Evolutionary conservation across 192 early-diverging fungal species (phyloP), one percentile per base, ranked within the genome.

Genomic region (Helicostylum pulchrum): DNA sequence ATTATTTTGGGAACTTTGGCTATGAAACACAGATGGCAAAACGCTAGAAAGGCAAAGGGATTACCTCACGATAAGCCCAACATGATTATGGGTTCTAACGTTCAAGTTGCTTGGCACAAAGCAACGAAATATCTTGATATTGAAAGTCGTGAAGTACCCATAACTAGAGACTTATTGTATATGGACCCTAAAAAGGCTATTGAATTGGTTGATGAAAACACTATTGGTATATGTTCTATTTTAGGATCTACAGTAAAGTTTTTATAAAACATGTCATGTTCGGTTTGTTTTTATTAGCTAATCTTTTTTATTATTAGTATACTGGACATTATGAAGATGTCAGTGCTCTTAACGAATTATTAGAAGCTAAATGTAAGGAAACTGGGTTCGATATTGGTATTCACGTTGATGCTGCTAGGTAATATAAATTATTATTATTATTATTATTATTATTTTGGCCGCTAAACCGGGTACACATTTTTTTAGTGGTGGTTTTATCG

Each of bases 241-340:
- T 76, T 93, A 52, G 92, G 91, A 32, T 85, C 80, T 51, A 90
- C 88, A 12, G 65, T 73, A 68, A 68, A 26, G n/a, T 64, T 14
- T 11, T n/a, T 34, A 20, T 34, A 43, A 9, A 1, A 7, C 20
- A 19, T 31, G 12, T 49, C 42, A 1, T 42, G 17, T 56, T 21
- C 15, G 12, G 11, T 48, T 23, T 60, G 14, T 48, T 17, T 23
- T 23, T 31, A 17, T 36, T 19, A 54, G 15, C 11, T 21, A 1
- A 11, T 30, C n/a, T 31, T 23, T 9, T 26, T 21, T 46, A 32
- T 34, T 14, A 48, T 31, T 54, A 70, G 54, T 94, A 87, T 70
- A 94, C 91, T 3, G 91, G 91, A 46, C 90, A 92, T 70, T 94
- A 87, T 74, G 92, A 94, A 71, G 80, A 89, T 64, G 91, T 88